A percentile compares a stretch with the other conserved stretches of the same genome.
Conservation (phyloP, 1,284 basidiomycete species). For the Trametes hirsuta region DNA sequence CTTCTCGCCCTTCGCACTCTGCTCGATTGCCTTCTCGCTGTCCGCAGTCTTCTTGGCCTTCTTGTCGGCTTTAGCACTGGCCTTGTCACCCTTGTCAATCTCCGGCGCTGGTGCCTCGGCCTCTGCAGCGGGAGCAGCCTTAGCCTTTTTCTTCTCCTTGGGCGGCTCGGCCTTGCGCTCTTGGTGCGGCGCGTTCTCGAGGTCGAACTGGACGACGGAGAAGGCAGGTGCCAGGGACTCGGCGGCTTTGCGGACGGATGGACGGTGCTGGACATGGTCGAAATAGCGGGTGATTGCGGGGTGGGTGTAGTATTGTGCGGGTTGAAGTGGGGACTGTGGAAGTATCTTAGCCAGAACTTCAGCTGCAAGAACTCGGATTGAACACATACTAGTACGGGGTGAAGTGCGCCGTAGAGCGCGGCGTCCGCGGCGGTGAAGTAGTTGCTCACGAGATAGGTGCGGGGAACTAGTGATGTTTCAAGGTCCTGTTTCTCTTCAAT, state of each 20-base stretch:
- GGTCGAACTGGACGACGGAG: constrained; percentile 67
- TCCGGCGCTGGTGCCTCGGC: constrained; percentile 25
- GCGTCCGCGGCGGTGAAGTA: constrained; percentile 87
- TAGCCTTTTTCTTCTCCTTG: constrained; percentile 84
- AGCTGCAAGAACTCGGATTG: no score
- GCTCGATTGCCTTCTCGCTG: constrained; percentile 32
- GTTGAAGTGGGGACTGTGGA: constrained; percentile 63
- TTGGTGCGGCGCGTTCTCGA: constrained; percentile 72
- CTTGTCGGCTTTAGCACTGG: constrained; percentile 30
- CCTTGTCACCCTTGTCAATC: constrained; percentile 34
- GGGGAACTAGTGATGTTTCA: constrained; percentile 71
- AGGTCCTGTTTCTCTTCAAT: constrained; percentile 55
- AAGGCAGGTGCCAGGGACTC: constrained; percentile 59
- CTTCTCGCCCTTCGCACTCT: constrained; percentile 32
- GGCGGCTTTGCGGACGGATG: constrained; percentile 60
- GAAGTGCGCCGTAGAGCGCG: constrained; percentile 81
- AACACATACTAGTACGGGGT: constrained; percentile 72
- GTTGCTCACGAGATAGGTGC: constrained; percentile 83
- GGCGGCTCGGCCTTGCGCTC: constrained; percentile 74
- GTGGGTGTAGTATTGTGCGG: constrained; percentile 70
- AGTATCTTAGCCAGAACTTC: neutral
- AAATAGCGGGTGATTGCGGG: constrained; percentile 92
- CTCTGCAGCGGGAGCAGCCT: constrained; percentile 35
- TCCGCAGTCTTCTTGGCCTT: constrained; percentile 31
- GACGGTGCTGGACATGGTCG: constrained; percentile 83